These are phyloP conservation scores for slime mould (Dictyostelium discoideum) DNA, from an alignment of 78 protist genomes.

Conservation along the genomic window DNA sequence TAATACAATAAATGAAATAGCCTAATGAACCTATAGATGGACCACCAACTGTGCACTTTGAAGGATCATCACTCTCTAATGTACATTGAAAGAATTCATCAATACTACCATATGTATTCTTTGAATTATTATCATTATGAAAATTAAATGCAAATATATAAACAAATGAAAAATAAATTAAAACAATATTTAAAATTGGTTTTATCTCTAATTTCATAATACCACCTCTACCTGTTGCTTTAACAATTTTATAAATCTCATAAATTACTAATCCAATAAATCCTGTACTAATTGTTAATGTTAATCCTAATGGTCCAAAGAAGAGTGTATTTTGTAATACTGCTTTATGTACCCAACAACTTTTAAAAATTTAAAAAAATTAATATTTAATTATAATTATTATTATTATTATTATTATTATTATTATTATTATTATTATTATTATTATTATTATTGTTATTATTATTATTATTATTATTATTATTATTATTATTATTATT, in stretches of 20 bases:
- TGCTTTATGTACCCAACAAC: conserved; percentile 35
- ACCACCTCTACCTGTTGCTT: conserved; percentile 11
- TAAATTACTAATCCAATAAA: neutral
- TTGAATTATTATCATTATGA: neutral
- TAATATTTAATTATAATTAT: too few relatives aligned
- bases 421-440: neutral
- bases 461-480: too few relatives aligned
- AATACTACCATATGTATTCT: neutral
- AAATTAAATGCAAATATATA: conserved; percentile 13
- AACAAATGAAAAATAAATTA: conserved; percentile 44
- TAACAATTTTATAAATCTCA: conserved; percentile 50
- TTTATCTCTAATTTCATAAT: conserved; percentile 23
- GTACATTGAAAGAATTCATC: neutral
- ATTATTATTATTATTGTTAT: too few relatives aligned
- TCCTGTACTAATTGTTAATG: conserved; percentile 9
- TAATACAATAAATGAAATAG: conserved; percentile 25
- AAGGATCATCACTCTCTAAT: neutral
- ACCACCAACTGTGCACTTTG: conserved; percentile 30
- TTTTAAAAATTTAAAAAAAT: neutral
- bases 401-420: neutral
- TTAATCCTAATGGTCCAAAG: conserved; percentile 46
- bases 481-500: too few relatives aligned
- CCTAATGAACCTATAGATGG: conserved; percentile 34
- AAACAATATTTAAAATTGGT: conserved; percentile 48
- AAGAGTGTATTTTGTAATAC: conserved; percentile 28